phyloP scores from a whole-genome alignment of 2,329 filamentous ascomycete species.

The Paraconiothyrium sp. region DNA sequence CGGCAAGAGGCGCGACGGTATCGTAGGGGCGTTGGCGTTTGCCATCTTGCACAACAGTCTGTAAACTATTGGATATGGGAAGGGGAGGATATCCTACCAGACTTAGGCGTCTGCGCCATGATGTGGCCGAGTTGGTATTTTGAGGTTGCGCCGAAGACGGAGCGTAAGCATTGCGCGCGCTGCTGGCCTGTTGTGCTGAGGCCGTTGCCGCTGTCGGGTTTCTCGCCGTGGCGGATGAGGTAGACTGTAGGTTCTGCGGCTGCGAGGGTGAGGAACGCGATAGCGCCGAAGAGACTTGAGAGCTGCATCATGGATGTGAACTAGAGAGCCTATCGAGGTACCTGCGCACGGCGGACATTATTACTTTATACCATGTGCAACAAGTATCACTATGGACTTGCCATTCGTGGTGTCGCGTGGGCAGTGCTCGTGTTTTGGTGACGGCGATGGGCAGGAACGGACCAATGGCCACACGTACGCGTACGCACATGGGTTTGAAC shows the following conservation, averaged over 20 bases:
- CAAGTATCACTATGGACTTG: background rate
- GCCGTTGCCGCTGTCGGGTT: constrained; percentile 62
- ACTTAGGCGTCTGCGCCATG: constrained; percentile 65
- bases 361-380: background rate
- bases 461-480: background rate
- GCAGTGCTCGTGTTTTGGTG: background rate
- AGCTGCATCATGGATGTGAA: background rate
- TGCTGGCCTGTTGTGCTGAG: constrained; percentile 62
- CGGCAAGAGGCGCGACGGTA: constrained; percentile 66
- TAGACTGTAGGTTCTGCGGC: constrained; percentile 62
- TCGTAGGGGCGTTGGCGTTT: constrained; percentile 63
- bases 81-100: constrained; percentile 39
- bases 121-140: constrained; percentile 67
- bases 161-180: constrained; percentile 68
- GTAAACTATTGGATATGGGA: background rate
- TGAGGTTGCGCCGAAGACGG: constrained; percentile 64
- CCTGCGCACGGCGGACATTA: no score
- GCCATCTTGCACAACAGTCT: constrained; percentile 53
- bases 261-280: constrained; percentile 10
- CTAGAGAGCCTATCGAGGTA: background rate
- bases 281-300: background rate
- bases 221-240: constrained; percentile 72
- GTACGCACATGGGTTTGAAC: background rate
- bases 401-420: constrained; percentile 2
- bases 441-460: background rate